Evolutionary conservation across 352 stramenopile genomes (phyloP).

Genomic region (Globisporangium irregulare): DNA sequence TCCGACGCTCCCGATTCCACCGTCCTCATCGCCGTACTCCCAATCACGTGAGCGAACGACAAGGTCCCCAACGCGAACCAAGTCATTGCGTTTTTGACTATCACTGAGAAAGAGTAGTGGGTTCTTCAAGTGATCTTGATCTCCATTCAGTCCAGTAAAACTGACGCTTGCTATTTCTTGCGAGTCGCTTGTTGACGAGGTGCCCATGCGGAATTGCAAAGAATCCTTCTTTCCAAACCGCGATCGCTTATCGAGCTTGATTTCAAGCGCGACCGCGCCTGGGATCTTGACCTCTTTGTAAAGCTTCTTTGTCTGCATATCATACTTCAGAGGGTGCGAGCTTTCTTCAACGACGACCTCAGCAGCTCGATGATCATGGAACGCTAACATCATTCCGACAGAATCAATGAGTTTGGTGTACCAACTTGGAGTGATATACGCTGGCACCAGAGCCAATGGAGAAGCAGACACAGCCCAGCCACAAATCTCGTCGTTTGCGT

Average conservation of each 20-base stretch:
- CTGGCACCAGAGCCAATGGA: slow-evolving; percentile 32
- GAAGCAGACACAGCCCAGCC: slow-evolving; percentile 24
- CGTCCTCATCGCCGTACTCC: slow-evolving; percentile 75
- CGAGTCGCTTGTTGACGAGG: not conserved
- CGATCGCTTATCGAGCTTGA: slow-evolving; percentile 63
- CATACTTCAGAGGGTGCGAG: slow-evolving; percentile 29
- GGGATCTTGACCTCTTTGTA: slow-evolving; percentile 31
- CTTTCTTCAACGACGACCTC: slow-evolving; percentile 51
- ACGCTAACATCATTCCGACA: slow-evolving; percentile 55
- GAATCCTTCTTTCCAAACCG: slow-evolving; percentile 33
- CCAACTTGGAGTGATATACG: slow-evolving; percentile 39
- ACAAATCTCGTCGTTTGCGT: slow-evolving; percentile 4
- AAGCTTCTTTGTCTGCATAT: slow-evolving; percentile 4
- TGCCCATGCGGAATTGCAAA: slow-evolving; percentile 23
- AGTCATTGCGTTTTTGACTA: slow-evolving; percentile 19
- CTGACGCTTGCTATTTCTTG: slow-evolving; percentile 3
- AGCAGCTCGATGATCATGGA: slow-evolving; percentile 33
- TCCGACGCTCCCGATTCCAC: slow-evolving; percentile 51
- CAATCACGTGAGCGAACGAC: slow-evolving; percentile 67
- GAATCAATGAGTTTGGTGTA: slow-evolving; percentile 61
- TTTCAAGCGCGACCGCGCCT: slow-evolving; percentile 60
- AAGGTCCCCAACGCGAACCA: slow-evolving; percentile 41
- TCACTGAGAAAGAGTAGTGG: slow-evolving; percentile 46
- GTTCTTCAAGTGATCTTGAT: slow-evolving; percentile 21
- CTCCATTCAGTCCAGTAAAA: slow-evolving; percentile 36